Evolutionary conservation across 1,139 yeast genomes (phyloP).

Genomic region (Saccharomyces pastorianus): DNA sequence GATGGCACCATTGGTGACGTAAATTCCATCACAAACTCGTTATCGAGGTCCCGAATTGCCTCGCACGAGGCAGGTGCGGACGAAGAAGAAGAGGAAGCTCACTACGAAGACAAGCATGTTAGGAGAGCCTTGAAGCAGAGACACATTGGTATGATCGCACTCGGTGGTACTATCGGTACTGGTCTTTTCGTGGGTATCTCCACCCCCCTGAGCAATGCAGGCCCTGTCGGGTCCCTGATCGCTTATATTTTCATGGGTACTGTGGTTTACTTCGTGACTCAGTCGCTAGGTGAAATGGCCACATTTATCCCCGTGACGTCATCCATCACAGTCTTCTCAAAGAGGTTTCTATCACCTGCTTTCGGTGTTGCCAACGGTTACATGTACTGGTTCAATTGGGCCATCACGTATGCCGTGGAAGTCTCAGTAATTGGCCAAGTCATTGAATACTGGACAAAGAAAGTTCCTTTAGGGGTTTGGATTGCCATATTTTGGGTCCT

Average conservation of each 20-base stretch:
- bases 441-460: constrained; percentile 63
- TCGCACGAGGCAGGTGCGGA: constrained; percentile 8
- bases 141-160: constrained; percentile 57
- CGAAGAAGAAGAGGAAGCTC: constrained; percentile 27
- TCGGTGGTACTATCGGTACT: constrained; percentile 67
- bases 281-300: constrained; percentile 72
- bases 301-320: constrained; percentile 68
- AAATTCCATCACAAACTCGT: constrained; percentile 9
- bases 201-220: constrained; percentile 43
- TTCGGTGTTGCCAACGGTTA: constrained; percentile 78
- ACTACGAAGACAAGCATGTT: constrained; percentile 34
- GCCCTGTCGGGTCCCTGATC: constrained; percentile 60
- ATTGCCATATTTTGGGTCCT: constrained; percentile 62
- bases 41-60: constrained; percentile 4
- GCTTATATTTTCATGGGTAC: constrained; percentile 61
- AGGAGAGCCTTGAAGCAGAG: constrained; percentile 49
- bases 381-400: constrained; percentile 85
- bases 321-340: constrained; percentile 49
- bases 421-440: constrained; percentile 76
- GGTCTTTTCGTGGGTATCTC: constrained; percentile 57
- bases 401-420: constrained; percentile 75
- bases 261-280: constrained; percentile 58
- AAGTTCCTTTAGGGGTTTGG: constrained; percentile 63
- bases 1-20: neutral
- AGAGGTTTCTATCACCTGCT: constrained; percentile 61